Percentiles rank a stretch among this genome's conserved stretches.
Conservation (phyloP, 192 early-diverging fungal genomes). For the Thamnidium elegans region DNA sequence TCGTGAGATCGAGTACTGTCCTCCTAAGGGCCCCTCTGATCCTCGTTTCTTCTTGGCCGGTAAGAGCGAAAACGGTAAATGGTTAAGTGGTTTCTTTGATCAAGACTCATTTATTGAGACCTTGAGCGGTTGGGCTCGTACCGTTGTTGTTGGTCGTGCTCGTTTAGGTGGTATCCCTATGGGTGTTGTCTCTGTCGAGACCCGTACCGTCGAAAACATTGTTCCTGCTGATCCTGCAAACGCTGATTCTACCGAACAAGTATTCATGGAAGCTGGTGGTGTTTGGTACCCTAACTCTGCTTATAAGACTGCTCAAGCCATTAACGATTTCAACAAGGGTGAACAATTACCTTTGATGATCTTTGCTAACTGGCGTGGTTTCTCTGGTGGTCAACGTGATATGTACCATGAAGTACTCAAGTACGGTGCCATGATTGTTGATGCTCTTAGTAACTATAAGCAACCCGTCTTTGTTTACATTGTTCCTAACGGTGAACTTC, state of each 20-base stretch:
- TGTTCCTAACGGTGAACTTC: constrained; percentile 90
- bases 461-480: constrained; percentile 98
- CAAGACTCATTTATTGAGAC: constrained; percentile 95
- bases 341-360: constrained; percentile 97
- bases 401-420: constrained; percentile 99
- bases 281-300: constrained; percentile 99
- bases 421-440: constrained; percentile 96
- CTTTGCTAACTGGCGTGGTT: constrained; percentile 99
- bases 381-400: constrained; percentile 98
- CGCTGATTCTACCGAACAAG: constrained; percentile 84
- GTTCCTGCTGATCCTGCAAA: constrained; percentile 95
- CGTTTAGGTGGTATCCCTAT: constrained; percentile 96
- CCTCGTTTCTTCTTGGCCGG: constrained; percentile 90
- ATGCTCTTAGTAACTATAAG: constrained; percentile 92
- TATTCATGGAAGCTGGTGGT: constrained; percentile 86
- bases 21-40: constrained; percentile 84
- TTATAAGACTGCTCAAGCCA: constrained; percentile 99
- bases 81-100: constrained; percentile 95
- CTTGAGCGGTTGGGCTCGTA: constrained; percentile 94
- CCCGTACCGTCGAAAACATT: constrained; percentile 86
- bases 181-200: constrained; percentile 97
- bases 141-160: constrained; percentile 91
- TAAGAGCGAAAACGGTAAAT: constrained; percentile 61
- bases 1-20: constrained; percentile 77
- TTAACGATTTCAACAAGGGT: constrained; percentile 98